Evolutionary conservation across 208 protist species (phyloP), one percentile per base, ranked within the genome.

Genomic region (Trypanosoma vivax): DNA sequence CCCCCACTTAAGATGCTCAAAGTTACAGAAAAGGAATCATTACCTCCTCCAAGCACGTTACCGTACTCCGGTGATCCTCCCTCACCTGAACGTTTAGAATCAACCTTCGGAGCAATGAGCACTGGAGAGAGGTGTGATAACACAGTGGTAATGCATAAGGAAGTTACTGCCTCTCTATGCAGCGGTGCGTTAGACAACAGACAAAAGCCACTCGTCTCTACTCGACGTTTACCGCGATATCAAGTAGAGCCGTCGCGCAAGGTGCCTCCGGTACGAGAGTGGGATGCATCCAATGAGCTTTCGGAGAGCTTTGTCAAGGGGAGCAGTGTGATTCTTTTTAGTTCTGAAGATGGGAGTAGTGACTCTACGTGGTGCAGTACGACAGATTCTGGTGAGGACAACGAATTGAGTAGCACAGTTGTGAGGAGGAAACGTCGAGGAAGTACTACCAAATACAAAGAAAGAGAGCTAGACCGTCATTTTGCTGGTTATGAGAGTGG

Each of bases 281-380:
- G n/a, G n/a, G n/a, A n/a, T n/a, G n/a, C n/a, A n/a, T n/a, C n/a
- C n/a, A n/a, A n/a, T n/a, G n/a, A n/a, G n/a, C n/a, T n/a, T n/a
- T n/a, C n/a, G n/a, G n/a, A n/a, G n/a, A n/a, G n/a, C n/a, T 77
- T 72, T 59, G 43, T 49, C 19, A 71, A 73, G 39, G 50, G 50
- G 55, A 51, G 25, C 5, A 59, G 65, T 11, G 29, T 78, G 28
- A 78, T 78, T 50, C 43, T 41, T n/a, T 76, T 76, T 60, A 64
- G 49, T 13, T 30, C 52, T 2, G 23, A 5, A 13, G 24, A 28
- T 33, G 59, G 10, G 2, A 25, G 28, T 18, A 40, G 21, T n/a
- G 50, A 43, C 1, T 41, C 35, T 39, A 21, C 4, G 11, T 31
- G 29, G 25, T 33, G 29, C 37, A 23, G 19, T 28, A 34, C 33